Evolutionary conservation across 2,329 filamentous ascomycete genomes (phyloP).

Genomic region (Cordyceps fumosorosea): DNA sequence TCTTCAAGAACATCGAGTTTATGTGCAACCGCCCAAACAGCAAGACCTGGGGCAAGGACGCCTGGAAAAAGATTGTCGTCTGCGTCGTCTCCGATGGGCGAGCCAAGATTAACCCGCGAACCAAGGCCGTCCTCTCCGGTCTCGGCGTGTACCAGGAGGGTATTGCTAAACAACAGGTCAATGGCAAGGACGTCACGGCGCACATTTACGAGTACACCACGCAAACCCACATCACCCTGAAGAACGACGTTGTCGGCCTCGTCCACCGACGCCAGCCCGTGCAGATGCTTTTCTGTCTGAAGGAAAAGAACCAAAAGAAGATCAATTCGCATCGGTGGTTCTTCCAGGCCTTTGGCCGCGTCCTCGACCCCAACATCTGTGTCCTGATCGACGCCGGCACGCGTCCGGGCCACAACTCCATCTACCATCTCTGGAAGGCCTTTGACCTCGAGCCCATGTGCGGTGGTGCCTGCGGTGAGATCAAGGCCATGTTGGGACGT

Average conservation of each 20-base stretch:
- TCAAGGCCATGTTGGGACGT: conserved; percentile 91
- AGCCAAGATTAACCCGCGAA: conserved; percentile 92
- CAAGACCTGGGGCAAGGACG: conserved; percentile 97
- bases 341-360: conserved; percentile 90
- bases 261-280: conserved; percentile 84
- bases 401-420: conserved; percentile 85
- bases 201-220: conserved; percentile 97
- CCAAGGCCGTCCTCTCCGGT: conserved; percentile 79
- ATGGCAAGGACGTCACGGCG: conserved; percentile 89
- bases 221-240: conserved; percentile 79
- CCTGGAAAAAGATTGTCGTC: conserved; percentile 99
- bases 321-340: conserved; percentile 99
- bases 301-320: conserved; percentile 99
- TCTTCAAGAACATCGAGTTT: conserved; percentile 98
- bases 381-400: conserved; percentile 95
- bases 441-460: conserved; percentile 98
- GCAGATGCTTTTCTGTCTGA: conserved; percentile 95
- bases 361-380: conserved; percentile 93
- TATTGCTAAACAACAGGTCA: conserved; percentile 97
- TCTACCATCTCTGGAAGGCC: conserved; percentile 97
- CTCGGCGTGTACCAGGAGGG: conserved; percentile 98
- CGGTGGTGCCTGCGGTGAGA: conserved; percentile 94
- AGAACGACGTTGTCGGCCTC: conserved; percentile 79
- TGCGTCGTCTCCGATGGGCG: conserved; percentile 96
- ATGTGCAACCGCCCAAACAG: conserved; percentile 92